Evolutionary conservation across 805 yeast species (phyloP).

Genomic region (Saccharomycopsis olivae): DNA sequence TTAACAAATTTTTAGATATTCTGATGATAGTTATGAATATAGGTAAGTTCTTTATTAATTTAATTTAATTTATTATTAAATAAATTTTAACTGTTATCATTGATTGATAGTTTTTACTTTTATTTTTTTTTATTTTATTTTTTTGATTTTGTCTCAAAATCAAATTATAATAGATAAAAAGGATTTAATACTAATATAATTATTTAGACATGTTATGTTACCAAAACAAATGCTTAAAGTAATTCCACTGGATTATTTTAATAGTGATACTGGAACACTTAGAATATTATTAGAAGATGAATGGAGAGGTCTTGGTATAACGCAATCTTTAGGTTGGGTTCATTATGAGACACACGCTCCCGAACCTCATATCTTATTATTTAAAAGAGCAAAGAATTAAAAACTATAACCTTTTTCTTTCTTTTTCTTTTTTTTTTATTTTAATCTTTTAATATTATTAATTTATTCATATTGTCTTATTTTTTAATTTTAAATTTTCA

Average conservation of each 20-base stretch:
- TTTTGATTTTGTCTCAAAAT: too few species aligned
- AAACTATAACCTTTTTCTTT: neutral
- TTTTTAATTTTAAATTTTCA: neutral
- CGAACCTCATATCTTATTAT: constrained; percentile 91
- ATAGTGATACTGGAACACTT: constrained; percentile 86
- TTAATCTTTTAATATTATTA: neutral
- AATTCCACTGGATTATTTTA: constrained; percentile 90
- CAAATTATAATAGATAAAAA: neutral
- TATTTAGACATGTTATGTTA: constrained; percentile 75
- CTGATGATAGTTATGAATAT: constrained; percentile 87
- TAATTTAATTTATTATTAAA: neutral
- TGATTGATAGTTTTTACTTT: neutral
- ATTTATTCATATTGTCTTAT: neutral
- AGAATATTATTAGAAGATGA: constrained; percentile 89
- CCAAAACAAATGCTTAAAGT: constrained; percentile 93
- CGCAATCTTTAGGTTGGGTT: constrained; percentile 95
- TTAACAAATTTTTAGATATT: constrained; percentile 39
- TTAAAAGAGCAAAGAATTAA: constrained; percentile 31
- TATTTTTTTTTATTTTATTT: too few species aligned
- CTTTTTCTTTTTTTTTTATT: neutral
- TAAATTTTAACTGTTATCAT: neutral
- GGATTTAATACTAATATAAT: neutral
- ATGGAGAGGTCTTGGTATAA: constrained; percentile 97
- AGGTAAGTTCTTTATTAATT: constrained; percentile 25
- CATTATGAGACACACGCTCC: constrained; percentile 98